phyloP scores from a whole-genome alignment of 225 moss, liverwort and hornwort species.

The Sphagnum contortum region DNA sequence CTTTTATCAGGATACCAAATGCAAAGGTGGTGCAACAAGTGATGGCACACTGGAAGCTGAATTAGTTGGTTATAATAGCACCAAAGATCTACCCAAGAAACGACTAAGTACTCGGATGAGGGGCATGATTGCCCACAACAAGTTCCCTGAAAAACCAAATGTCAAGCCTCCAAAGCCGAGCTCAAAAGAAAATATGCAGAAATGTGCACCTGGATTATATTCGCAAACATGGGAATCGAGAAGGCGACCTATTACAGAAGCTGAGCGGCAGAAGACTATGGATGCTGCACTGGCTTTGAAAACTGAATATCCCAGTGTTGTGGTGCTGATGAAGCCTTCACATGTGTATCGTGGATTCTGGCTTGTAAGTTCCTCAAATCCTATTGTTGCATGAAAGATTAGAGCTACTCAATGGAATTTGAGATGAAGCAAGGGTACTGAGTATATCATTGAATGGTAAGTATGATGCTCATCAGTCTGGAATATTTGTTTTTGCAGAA shows the following conservation, averaged over 20 bases:
- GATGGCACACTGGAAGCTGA: constrained; percentile 1
- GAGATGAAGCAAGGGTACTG: too few relatives aligned
- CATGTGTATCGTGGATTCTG: constrained; percentile 53
- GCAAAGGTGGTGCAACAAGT: constrained; percentile 5
- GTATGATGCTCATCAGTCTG: too few relatives aligned
- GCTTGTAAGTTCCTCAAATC: constrained; percentile 21
- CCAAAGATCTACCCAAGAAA: neutral
- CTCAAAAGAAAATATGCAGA: neutral
- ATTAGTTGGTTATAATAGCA: constrained; percentile 3
- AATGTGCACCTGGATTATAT: constrained; percentile 27
- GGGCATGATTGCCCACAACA: constrained; percentile 2
- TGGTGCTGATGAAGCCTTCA: constrained; percentile 38
- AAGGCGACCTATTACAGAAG: constrained; percentile 16
- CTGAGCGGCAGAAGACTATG: constrained; percentile 18
- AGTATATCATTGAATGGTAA: too few relatives aligned
- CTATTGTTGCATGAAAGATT: too few relatives aligned
- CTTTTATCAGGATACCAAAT: constrained; percentile 6
- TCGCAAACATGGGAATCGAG: constrained; percentile 36
- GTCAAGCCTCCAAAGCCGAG: neutral
- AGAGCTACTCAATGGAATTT: too few relatives aligned
- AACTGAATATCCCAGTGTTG: constrained; percentile 13
- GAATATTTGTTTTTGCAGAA: constrained; percentile 11
- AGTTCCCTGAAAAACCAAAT: neutral
- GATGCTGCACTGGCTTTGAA: constrained; percentile 10
- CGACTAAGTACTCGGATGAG: neutral